Evolutionary conservation across 768 basidiomycete species (phyloP).

Genomic region (Russula vinacea): DNA sequence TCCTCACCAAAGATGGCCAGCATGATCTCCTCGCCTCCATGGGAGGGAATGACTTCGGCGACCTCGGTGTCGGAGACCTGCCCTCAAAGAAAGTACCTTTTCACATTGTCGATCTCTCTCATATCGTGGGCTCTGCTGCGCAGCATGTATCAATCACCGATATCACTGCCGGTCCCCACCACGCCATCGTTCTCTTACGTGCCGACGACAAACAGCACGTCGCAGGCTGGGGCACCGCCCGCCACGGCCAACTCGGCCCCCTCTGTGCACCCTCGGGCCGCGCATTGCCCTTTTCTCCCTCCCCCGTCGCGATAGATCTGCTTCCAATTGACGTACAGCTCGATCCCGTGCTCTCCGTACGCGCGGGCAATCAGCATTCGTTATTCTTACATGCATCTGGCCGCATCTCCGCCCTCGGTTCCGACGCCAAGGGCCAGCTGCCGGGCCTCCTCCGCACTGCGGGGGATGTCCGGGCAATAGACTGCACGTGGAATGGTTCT

Average conservation of each 20-base stretch:
- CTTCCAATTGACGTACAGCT: slow-evolving; percentile 26
- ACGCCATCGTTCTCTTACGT: slow-evolving; percentile 54
- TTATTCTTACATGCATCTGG: slow-evolving; percentile 47
- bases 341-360: slow-evolving; percentile 34
- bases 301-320: slow-evolving; percentile 39
- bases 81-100: slow-evolving; percentile 32
- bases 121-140: slow-evolving; percentile 30
- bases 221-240: slow-evolving; percentile 80
- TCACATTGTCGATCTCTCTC: slow-evolving; percentile 43
- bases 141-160: slow-evolving; percentile 38
- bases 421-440: slow-evolving; percentile 68
- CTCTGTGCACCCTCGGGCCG: slow-evolving; percentile 31
- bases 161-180: slow-evolving; percentile 66
- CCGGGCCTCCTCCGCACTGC: slow-evolving; percentile 37
- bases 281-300: slow-evolving; percentile 35
- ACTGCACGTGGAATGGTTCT: slow-evolving; percentile 81
- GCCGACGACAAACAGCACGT: slow-evolving; percentile 33
- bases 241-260: slow-evolving; percentile 81
- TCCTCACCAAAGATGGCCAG: slow-evolving; percentile 44
- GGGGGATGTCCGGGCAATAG: slow-evolving; percentile 38
- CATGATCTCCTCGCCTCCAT: slow-evolving; percentile 66
- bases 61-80: slow-evolving; percentile 56
- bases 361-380: slow-evolving; percentile 55
- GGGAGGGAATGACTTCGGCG: slow-evolving; percentile 83
- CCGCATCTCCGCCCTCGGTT: slow-evolving; percentile 54